These are phyloP conservation scores for Phycomyces nitens DNA, from an alignment of 192 early-diverging fungal genomes.

Conservation along the genomic window DNA sequence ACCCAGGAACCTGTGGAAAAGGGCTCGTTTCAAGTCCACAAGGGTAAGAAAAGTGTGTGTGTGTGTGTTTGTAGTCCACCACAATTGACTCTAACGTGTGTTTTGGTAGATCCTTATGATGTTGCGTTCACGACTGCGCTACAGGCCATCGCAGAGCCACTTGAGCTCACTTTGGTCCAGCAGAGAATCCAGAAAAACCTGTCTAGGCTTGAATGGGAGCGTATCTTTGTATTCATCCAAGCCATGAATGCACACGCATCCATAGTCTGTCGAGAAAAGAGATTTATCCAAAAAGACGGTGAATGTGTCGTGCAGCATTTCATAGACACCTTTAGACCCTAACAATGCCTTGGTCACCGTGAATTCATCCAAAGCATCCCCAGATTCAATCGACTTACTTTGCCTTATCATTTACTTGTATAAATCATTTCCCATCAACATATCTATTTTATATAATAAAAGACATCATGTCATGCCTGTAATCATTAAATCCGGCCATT, in stretches of 20 bases:
- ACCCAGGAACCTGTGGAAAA: no score
- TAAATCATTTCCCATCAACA: no score
- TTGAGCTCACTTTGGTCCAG: slow-evolving; percentile 30
- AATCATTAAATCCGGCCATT: no score
- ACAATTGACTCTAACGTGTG: no score
- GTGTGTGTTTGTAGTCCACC: no score
- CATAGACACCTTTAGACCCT: slow-evolving; percentile 31
- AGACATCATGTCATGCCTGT: no score
- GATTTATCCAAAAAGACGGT: slow-evolving; percentile 31
- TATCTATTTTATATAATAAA: no score
- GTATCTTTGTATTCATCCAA: slow-evolving; percentile 42
- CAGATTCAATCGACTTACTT: no score
- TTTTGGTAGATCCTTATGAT: not conserved
- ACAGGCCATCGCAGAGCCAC: slow-evolving; percentile 21
- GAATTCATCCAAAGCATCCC: no score
- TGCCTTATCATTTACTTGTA: no score
- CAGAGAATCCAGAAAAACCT: slow-evolving; percentile 35
- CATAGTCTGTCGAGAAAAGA: slow-evolving; percentile 46
- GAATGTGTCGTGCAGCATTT: slow-evolving; percentile 47
- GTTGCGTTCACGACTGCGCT: not conserved
- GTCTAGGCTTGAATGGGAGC: slow-evolving; percentile 43
- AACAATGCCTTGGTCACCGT: not conserved
- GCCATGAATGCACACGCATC: slow-evolving; percentile 48
- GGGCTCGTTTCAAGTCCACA: no score
- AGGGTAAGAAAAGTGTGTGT: no score